Evolutionary conservation across 352 stramenopile genomes (phyloP), one percentile per base, ranked within the genome.

Genomic region (Thalassiosira hispida): DNA sequence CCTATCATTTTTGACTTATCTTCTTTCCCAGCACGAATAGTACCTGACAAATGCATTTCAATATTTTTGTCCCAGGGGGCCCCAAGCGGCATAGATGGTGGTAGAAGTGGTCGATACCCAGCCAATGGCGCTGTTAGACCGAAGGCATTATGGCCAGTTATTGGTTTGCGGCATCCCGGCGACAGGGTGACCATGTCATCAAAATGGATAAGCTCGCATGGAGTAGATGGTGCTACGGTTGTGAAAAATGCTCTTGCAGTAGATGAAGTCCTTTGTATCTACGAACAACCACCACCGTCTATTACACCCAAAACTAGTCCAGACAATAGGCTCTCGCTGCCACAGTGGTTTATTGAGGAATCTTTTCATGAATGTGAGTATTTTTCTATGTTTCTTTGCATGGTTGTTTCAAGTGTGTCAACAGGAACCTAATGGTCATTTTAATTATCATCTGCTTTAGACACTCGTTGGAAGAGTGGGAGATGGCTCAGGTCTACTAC

Each of bases 121-220:
- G 84, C 90, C 0, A 91, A 94, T 83, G 88, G 90, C 46, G 62
- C 65, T 56, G 86, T 93, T 7, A 69, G 85, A 40, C 86, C 88
- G 23, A 94, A 94, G 31, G 97, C 96, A 20, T 85, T 99, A 42
- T 99, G 96, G 81, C 97, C 97, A 53, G 97, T 98, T 69, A 97
- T 99, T 71, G 96, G 97, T 47, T 95, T 99, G 81, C 92, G 96
- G 8, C 98, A 98, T 80, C 90, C 93, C 51, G 96, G 96, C 14
- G 97, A 99, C 83, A 92, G 96, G 56, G 96, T 99, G 5, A 98
- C 96, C 0, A 85, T 99, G 12, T 98, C 96, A 68, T 90, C 93
- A 35, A 98, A 98, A 82, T 98, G 86, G 86, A 89, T 74, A 20
- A 88, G 86, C 20, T 91, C 75, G 29, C 83, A 87, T 79, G 90